phyloP scores from a whole-genome alignment of 352 stramenopile genomes.

The Pythium utonaiense region DNA sequence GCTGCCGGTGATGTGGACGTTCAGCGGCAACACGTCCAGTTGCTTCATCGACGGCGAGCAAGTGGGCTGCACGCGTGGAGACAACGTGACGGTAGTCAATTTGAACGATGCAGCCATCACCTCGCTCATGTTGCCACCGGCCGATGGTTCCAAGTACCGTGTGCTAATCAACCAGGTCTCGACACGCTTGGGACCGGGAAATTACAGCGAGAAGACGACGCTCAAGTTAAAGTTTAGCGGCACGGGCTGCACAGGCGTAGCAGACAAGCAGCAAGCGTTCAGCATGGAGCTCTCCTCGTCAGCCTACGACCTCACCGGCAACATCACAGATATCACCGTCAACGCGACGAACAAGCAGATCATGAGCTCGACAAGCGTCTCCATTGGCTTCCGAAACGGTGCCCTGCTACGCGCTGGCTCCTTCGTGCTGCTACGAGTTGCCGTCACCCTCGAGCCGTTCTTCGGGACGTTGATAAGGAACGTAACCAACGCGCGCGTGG shows the following conservation, averaged over 20 bases:
- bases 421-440: conserved; percentile 71
- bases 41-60: conserved; percentile 31
- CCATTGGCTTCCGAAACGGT: conserved; percentile 57
- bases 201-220: conserved; percentile 47
- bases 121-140: conserved; percentile 32
- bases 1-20: conserved; percentile 54
- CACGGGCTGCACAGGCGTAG: conserved; percentile 36
- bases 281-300: conserved; percentile 45
- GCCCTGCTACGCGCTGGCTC: conserved; percentile 49
- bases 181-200: conserved; percentile 53
- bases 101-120: conserved; percentile 35
- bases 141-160: conserved; percentile 29
- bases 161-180: conserved; percentile 59
- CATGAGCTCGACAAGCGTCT: conserved; percentile 47
- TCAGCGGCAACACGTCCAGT: conserved; percentile 34
- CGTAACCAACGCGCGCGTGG: conserved; percentile 43
- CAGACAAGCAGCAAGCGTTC: conserved; percentile 47
- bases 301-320: conserved; percentile 53
- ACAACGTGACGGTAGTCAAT: conserved; percentile 53
- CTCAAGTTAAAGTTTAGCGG: conserved; percentile 58
- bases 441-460: conserved; percentile 42
- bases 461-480: conserved; percentile 59
- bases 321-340: conserved; percentile 52
- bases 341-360: conserved; percentile 41
- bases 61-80: conserved; percentile 43